Base-by-base conservation (phyloP, 805 yeast species). In the Yarrowia bubula region DNA sequence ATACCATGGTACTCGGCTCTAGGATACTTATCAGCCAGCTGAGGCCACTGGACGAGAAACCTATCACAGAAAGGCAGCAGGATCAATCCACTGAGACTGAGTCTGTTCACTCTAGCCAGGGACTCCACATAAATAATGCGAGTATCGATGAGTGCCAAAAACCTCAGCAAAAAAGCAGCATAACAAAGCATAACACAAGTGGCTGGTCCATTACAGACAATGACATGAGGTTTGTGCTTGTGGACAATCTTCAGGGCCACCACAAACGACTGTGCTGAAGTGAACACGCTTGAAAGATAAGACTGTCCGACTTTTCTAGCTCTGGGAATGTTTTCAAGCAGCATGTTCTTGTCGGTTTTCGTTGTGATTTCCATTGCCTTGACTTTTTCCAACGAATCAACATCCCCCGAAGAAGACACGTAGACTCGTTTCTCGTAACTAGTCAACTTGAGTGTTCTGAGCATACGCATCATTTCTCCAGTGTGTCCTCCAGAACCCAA, bases 401-500 rank as follows among this genome's bases (percentile, higher is more conserved):
- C 66, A 69, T 86, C 90, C 10, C 82, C 86, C 0, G 83, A 77
- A 1, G 86, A 80, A 4, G 78, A 74, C 14, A 79, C 76, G 73
- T 79, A 79, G 1, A 72, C 65, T 31, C 74, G 58, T 11, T 35
- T 18, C 28, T 69, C 41, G 47, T 70, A 71, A 35, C 75, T 67
- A 18, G 53, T n/a, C 17, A 75, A 61, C 43, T 75, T 70, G 42
- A 82, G 76, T 7, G 74, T 73, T 4, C 73, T 67, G 9, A 90
- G 73, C 15, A 93, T 78, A 31, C 92, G 78, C n/a, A 92, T 74
- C 96, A 93, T 90, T 74, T 93, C 98, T 1, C 97, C 98, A 0
- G 98, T 92, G 71, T 92, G 98, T 2, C 98, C 98, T 1, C 99
- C 99, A 0, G 97, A 91, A 0, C 98, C 98, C 10, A 93, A 76